A percentile compares a stretch with the other conserved stretches of the same genome.
Evolutionary conservation across 2,329 filamentous ascomycete genomes (phyloP).

Genomic region (Byssoonygena ceratinophila): DNA sequence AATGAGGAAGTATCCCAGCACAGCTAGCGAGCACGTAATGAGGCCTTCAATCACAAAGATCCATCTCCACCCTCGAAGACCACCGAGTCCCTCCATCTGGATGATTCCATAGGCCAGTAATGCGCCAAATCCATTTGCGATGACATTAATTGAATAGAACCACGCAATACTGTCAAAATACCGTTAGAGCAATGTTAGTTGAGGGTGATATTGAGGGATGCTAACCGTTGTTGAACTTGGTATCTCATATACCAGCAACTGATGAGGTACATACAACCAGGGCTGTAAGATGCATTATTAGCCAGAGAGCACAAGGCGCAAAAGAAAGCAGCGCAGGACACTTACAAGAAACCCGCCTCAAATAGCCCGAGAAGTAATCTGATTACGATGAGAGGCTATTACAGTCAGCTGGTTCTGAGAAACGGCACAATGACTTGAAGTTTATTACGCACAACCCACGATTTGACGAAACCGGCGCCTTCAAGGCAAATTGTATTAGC

Average conservation of each 20-base stretch:
- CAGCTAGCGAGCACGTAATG: slow-evolving; percentile 21
- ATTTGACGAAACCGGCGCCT: slow-evolving; percentile 12
- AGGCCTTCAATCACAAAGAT: slow-evolving; percentile 44
- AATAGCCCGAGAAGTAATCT: slow-evolving; percentile 49
- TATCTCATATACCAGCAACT: slow-evolving; percentile 52
- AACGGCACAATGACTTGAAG: neutral
- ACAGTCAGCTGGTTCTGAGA: neutral
- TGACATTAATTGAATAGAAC: slow-evolving; percentile 42
- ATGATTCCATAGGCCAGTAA: slow-evolving; percentile 37
- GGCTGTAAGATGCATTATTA: slow-evolving; percentile 23
- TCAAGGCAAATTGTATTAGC: slow-evolving; percentile 12
- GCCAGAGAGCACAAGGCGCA: neutral
- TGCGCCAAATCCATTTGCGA: slow-evolving; percentile 40
- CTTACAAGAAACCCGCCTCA: slow-evolving; percentile 46
- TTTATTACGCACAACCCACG: slow-evolving; percentile 8
- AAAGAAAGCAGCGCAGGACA: slow-evolving; percentile 51
- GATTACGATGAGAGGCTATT: slow-evolving; percentile 17
- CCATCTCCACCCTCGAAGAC: slow-evolving; percentile 44
- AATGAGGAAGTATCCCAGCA: slow-evolving; percentile 25
- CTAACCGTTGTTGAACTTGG: slow-evolving; percentile 31
- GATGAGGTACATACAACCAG: slow-evolving; percentile 55
- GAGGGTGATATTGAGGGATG: too few species aligned
- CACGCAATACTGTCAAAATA: slow-evolving; percentile 28
- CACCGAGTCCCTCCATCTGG: slow-evolving; percentile 34
- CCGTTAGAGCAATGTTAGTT: too few species aligned